Evolutionary conservation across 768 basidiomycete genomes (phyloP).

Genomic region (Hydnomerulius pinastri): DNA sequence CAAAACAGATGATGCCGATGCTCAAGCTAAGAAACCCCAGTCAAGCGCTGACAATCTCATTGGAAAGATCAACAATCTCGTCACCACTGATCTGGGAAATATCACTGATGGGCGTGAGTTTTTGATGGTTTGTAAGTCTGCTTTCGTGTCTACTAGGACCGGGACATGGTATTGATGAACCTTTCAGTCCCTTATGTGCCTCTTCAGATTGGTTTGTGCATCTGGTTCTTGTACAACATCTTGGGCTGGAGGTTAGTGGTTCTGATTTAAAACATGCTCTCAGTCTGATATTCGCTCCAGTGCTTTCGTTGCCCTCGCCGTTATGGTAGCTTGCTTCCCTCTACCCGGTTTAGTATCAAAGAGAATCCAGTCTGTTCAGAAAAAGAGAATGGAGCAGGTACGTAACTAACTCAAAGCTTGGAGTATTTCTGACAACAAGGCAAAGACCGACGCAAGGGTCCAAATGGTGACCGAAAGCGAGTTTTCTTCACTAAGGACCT

Average conservation of each 20-base stretch:
- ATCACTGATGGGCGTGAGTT: constrained; percentile 21
- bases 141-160: background rate
- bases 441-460: constrained; percentile 58
- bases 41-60: constrained; percentile 50
- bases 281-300: background rate
- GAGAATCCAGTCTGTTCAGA: constrained; percentile 48
- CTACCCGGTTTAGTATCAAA: constrained; percentile 59
- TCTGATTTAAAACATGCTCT: too few species aligned
- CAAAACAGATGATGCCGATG: background rate
- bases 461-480: constrained; percentile 62
- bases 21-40: background rate
- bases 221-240: constrained; percentile 46
- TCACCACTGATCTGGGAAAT: constrained; percentile 46
- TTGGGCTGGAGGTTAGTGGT: constrained; percentile 42
- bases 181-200: constrained; percentile 9
- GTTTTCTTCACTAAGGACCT: constrained; percentile 15
- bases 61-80: constrained; percentile 77
- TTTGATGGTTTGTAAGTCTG: constrained; percentile 8
- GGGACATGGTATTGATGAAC: background rate
- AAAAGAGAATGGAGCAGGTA: constrained; percentile 47
- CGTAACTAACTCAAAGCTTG: background rate
- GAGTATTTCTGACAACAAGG: background rate
- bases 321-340: constrained; percentile 55
- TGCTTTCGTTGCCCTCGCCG: constrained; percentile 56
- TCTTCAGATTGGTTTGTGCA: constrained; percentile 28